These are phyloP conservation scores for Macadamia integrifolia DNA, from an alignment of 164 flowering plant species.

Conservation along the genomic window DNA sequence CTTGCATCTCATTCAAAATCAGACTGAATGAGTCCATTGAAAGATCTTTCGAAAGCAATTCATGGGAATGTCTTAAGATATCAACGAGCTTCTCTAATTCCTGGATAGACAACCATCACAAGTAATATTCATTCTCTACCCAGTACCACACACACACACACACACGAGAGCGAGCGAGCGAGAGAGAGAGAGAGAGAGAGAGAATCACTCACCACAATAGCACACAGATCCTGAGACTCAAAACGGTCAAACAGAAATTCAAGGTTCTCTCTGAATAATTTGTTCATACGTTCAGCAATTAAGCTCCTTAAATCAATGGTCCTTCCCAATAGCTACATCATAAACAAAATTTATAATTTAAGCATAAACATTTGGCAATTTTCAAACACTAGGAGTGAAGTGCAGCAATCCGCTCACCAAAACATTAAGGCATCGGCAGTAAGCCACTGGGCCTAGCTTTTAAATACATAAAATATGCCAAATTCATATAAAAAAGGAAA, in stretches of 20 bases:
- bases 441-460: no score
- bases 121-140: not conserved
- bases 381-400: no score
- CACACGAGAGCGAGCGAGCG: not conserved
- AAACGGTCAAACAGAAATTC: constrained; percentile 95
- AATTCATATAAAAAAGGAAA: not conserved
- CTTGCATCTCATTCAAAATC: constrained; percentile 93
- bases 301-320: constrained; percentile 81
- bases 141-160: not conserved
- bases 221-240: constrained; percentile 94
- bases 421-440: no score
- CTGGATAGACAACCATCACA: constrained; percentile 31
- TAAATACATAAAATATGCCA: no score
- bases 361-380: no score
- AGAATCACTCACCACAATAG: constrained; percentile 65
- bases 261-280: constrained; percentile 79
- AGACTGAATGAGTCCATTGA: constrained; percentile 68
- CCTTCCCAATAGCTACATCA: constrained; percentile 78
- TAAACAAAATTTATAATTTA: no score
- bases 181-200: constrained; percentile 1
- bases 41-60: constrained; percentile 72
- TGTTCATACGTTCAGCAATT: constrained; percentile 83
- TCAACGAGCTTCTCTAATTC: constrained; percentile 85
- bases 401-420: no score
- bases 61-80: constrained; percentile 70